Percentiles rank a stretch among this genome's conserved stretches.
phyloP scores from a whole-genome alignment of 768 basidiomycete genomes.

The Tylopilus felleus region DNA sequence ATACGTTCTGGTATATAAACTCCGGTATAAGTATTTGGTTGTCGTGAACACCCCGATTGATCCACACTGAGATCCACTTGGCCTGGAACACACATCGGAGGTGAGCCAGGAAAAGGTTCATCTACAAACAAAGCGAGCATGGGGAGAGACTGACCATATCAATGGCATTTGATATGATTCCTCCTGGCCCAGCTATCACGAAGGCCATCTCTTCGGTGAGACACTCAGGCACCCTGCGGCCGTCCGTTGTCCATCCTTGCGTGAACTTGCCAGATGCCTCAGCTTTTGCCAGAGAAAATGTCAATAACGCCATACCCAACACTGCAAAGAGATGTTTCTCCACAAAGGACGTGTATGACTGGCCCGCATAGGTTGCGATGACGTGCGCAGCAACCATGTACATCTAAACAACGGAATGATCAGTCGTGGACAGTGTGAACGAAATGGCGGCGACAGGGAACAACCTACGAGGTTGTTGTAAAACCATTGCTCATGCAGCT shows the following conservation, averaged over 20 bases:
- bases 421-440: too few relatives aligned
- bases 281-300: constrained; percentile 36
- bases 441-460: neutral
- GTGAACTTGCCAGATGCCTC: constrained; percentile 29
- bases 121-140: neutral
- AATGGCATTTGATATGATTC: constrained; percentile 39
- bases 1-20: constrained; percentile 27
- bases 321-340: constrained; percentile 39
- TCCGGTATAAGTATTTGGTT: constrained; percentile 34
- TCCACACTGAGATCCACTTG: constrained; percentile 37
- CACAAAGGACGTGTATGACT: constrained; percentile 39
- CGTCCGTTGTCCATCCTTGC: constrained; percentile 32
- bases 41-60: constrained; percentile 33
- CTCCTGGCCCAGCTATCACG: constrained; percentile 38
- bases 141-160: constrained; percentile 34
- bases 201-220: constrained; percentile 26
- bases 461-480: constrained; percentile 39
- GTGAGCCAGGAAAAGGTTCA: too few relatives aligned
- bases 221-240: constrained; percentile 33
- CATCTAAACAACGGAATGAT: constrained; percentile 30
- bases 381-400: constrained; percentile 35
- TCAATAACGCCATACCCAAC: constrained; percentile 38
- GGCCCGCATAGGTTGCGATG: constrained; percentile 31
- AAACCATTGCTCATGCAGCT: constrained; percentile 35
- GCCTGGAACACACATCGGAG: constrained; percentile 24